These are phyloP conservation scores for Sutorius eximius DNA, from an alignment of 1,284 basidiomycete genomes.

Conservation along the genomic window DNA sequence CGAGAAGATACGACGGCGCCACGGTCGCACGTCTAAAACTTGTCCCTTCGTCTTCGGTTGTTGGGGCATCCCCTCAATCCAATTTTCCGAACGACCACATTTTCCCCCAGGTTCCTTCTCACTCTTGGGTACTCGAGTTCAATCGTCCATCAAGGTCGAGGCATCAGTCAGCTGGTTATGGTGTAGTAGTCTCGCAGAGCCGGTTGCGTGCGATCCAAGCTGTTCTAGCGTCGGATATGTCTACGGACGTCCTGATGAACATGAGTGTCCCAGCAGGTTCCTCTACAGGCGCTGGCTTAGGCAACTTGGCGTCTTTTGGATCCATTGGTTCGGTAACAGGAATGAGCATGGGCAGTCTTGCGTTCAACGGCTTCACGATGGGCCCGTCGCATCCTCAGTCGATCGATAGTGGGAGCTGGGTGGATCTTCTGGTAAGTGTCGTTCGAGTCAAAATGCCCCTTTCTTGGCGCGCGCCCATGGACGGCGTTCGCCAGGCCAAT, in stretches of 20 bases:
- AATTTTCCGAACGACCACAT: constrained; percentile 22
- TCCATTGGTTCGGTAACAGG: constrained; percentile 24
- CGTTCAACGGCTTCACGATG: constrained; percentile 40
- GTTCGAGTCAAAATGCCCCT: neutral
- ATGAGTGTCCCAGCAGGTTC: constrained; percentile 19
- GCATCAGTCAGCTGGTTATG: constrained; percentile 41
- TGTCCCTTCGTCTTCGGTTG: constrained; percentile 34
- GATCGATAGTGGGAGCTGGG: constrained; percentile 51
- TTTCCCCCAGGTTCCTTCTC: constrained; percentile 30
- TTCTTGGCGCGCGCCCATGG: neutral
- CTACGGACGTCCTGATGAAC: constrained; percentile 30
- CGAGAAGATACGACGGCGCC: constrained; percentile 43
- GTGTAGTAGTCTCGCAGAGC: constrained; percentile 68
- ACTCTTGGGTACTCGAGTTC: constrained; percentile 72
- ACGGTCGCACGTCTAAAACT: constrained; percentile 60
- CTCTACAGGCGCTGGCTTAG: constrained; percentile 15
- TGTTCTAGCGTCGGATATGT: constrained; percentile 20
- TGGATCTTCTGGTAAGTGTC: constrained; percentile 60
- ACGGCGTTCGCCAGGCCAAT: neutral
- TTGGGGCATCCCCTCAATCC: constrained; percentile 10
- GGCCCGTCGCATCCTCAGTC: constrained; percentile 24
- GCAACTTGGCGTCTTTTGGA: constrained; percentile 29
- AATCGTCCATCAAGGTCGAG: constrained; percentile 42
- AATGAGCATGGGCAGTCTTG: constrained; percentile 47
- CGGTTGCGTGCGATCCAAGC: constrained; percentile 56